phyloP scores from a whole-genome alignment of 345 rosid species.

The Aegle marmelos region DNA sequence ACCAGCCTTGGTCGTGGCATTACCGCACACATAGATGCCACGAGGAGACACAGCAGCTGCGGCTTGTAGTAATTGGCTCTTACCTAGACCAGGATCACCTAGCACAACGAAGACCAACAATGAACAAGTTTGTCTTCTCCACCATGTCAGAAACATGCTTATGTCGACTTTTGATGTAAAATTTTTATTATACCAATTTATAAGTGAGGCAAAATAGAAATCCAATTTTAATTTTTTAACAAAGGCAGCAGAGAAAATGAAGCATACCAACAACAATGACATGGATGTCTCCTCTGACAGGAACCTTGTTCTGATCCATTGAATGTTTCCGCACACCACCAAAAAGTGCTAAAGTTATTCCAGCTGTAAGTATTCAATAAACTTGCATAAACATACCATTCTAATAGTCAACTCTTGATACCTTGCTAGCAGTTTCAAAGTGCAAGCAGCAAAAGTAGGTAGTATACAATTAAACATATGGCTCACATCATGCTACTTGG shows the following conservation, averaged over 20 bases:
- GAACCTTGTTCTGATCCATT: conserved; percentile 89
- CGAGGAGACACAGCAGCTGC: conserved; percentile 93
- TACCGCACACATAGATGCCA: conserved; percentile 97
- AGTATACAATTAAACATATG: no score
- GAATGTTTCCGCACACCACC: conserved; percentile 96
- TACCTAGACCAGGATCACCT: conserved; percentile 99
- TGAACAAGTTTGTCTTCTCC: conserved; percentile 10
- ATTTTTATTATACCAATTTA: background rate
- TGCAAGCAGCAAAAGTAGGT: background rate
- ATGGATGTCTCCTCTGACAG: conserved; percentile 99
- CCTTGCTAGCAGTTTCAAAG: background rate
- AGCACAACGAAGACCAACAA: conserved; percentile 19
- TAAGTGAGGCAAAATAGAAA: background rate
- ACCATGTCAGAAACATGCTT: conserved; percentile 1
- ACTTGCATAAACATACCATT: conserved; percentile 4
- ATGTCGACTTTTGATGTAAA: background rate
- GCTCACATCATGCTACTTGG: background rate
- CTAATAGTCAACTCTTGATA: background rate
- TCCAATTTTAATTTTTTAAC: background rate
- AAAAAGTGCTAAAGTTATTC: conserved; percentile 84
- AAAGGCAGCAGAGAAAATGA: conserved; percentile 10
- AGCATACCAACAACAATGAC: conserved; percentile 88
- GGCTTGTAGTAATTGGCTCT: conserved; percentile 97
- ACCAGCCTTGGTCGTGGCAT: conserved; percentile 89
- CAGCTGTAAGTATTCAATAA: conserved; percentile 52